Percentiles rank a stretch among this genome's conserved stretches.
phyloP scores from a whole-genome alignment of 495 filamentous ascomycete genomes.

The Aspergillus kassunensis region DNA sequence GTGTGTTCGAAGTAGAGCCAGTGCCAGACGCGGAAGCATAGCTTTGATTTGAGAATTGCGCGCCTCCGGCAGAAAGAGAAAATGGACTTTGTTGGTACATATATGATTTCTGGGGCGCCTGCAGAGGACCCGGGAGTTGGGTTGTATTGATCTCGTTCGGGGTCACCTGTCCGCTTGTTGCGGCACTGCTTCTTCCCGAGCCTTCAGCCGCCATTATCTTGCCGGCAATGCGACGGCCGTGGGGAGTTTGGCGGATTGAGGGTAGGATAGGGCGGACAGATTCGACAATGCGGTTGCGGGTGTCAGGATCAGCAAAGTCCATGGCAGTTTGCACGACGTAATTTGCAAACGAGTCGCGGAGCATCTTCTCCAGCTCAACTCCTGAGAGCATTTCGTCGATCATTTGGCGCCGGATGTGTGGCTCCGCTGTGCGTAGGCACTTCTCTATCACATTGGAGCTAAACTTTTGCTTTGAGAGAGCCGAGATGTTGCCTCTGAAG shows the following conservation, averaged over 20 bases:
- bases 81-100: conserved; percentile 30
- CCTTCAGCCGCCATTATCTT: conserved; percentile 61
- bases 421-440: conserved; percentile 77
- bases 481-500: conserved; percentile 69
- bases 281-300: conserved; percentile 71
- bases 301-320: conserved; percentile 70
- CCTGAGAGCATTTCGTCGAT: conserved; percentile 75
- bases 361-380: conserved; percentile 74
- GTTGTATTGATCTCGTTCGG: conserved; percentile 35
- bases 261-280: conserved; percentile 79
- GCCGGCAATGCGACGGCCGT: conserved; percentile 84
- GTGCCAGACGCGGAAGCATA: conserved; percentile 28
- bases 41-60: conserved; percentile 26
- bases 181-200: conserved; percentile 31
- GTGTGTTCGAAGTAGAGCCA: conserved; percentile 29
- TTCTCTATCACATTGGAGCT: conserved; percentile 99
- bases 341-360: conserved; percentile 90
- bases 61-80: conserved; percentile 18
- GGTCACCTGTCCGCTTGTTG: conserved; percentile 35
- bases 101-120: conserved; percentile 29
- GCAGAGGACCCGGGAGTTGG: conserved; percentile 32
- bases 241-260: conserved; percentile 78
- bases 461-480: conserved; percentile 94
- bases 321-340: conserved; percentile 97
- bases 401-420: conserved; percentile 67